A percentile compares a stretch with the other conserved stretches of the same genome.
phyloP scores from a whole-genome alignment of 306 rosid species.

The Medicago ruthenica region DNA sequence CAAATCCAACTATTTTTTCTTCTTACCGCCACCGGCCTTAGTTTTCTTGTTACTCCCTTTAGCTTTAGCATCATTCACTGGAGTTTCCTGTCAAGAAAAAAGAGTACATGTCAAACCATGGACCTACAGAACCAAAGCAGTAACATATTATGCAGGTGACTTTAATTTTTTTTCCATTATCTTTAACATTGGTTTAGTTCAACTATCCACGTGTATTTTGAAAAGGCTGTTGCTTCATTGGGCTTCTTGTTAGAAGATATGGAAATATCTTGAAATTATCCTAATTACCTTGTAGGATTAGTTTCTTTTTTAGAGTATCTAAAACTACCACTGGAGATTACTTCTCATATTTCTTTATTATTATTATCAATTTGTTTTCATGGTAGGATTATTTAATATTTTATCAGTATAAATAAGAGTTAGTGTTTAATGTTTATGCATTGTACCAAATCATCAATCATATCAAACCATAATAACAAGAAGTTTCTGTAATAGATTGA shows the following conservation, averaged over 20 bases:
- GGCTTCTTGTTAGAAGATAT: slow-evolving; percentile 5
- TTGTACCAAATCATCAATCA: neutral
- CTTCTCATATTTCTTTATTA: neutral
- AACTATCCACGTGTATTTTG: neutral
- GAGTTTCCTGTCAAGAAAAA: slow-evolving; percentile 60
- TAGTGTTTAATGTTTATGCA: neutral
- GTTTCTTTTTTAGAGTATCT: neutral
- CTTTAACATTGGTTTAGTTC: neutral
- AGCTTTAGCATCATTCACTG: slow-evolving; percentile 57
- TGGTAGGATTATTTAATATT: neutral
- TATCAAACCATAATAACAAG: neutral
- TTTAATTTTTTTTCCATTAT: neutral
- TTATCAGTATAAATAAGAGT: neutral
- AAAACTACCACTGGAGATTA: neutral
- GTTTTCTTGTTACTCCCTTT: slow-evolving; percentile 61
- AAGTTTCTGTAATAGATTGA: neutral
- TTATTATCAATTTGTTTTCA: neutral
- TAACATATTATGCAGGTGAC: neutral
- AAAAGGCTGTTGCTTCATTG: slow-evolving; percentile 23
- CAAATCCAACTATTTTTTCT: slow-evolving; percentile 58
- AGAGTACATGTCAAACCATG: slow-evolving; percentile 28
- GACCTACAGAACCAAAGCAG: slow-evolving; percentile 16
- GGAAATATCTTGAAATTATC: neutral
- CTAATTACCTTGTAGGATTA: neutral
- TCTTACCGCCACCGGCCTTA: slow-evolving; percentile 54